Percentiles rank a stretch among this genome's conserved stretches.
phyloP scores from a whole-genome alignment of 805 yeast genomes.

The Metschnikowia hibisci region DNA sequence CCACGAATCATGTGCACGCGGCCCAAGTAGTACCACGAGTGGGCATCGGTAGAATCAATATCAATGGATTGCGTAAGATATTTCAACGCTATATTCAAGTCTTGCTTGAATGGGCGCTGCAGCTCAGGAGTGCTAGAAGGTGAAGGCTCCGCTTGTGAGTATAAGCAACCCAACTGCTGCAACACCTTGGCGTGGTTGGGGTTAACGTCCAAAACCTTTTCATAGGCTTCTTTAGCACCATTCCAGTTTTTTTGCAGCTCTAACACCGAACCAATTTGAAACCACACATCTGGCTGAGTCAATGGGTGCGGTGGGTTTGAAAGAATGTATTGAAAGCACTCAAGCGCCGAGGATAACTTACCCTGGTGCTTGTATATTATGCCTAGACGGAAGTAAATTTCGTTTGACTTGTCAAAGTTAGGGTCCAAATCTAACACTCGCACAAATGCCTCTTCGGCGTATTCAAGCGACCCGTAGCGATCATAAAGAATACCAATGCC shows the following conservation, averaged over 20 bases:
- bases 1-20: constrained; percentile 95
- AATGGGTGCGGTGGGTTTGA: constrained; percentile 91
- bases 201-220: constrained; percentile 81
- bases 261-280: constrained; percentile 93
- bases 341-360: constrained; percentile 80
- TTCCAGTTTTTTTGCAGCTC: constrained; percentile 90
- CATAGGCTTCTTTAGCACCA: constrained; percentile 93
- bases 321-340: constrained; percentile 90
- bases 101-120: constrained; percentile 52
- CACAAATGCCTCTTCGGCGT: constrained; percentile 98
- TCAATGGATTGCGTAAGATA: constrained; percentile 84
- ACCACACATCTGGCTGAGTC: constrained; percentile 97
- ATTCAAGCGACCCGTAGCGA: constrained; percentile 91
- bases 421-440: constrained; percentile 95
- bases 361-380: constrained; percentile 95
- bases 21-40: constrained; percentile 95
- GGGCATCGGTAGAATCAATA: constrained; percentile 86
- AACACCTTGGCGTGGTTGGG: constrained; percentile 95
- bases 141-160: constrained; percentile 56
- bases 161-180: constrained; percentile 93
- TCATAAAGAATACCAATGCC: constrained; percentile 97
- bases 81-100: constrained; percentile 77
- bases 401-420: constrained; percentile 91
- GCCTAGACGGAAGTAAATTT: constrained; percentile 93
- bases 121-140: constrained; percentile 21